Evolutionary conservation across 2,329 filamentous ascomycete species (phyloP).

Genomic region (Penicillium aurantiogriseum): DNA sequence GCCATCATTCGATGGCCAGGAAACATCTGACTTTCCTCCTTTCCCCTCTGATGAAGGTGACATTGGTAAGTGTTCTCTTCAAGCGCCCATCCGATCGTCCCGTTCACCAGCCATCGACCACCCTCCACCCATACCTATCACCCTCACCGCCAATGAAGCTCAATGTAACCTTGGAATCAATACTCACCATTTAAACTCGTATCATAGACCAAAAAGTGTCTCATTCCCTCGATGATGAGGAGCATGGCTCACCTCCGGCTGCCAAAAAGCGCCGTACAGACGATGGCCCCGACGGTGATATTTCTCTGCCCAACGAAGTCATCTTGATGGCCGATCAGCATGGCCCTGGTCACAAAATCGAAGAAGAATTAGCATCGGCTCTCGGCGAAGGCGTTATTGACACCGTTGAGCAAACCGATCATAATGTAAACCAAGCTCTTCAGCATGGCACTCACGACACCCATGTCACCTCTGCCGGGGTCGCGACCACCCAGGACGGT

Average conservation of each 20-base stretch:
- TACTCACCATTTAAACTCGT: neutral
- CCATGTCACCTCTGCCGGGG: constrained; percentile 18
- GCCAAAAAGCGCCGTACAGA: constrained; percentile 44
- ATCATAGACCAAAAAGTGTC: constrained; percentile 31
- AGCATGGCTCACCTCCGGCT: constrained; percentile 33
- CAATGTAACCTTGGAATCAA: constrained; percentile 1
- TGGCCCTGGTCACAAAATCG: constrained; percentile 34
- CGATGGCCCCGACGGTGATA: constrained; percentile 27
- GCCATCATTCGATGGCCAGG: constrained; percentile 31
- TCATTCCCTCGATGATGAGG: constrained; percentile 35
- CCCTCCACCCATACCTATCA: constrained; percentile 4
- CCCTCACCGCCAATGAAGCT: neutral
- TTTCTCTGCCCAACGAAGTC: constrained; percentile 20
- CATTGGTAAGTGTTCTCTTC: constrained; percentile 34
- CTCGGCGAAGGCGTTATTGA: constrained; percentile 32
- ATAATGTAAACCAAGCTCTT: constrained; percentile 21
- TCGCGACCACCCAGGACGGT: constrained; percentile 20
- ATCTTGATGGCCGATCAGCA: constrained; percentile 24
- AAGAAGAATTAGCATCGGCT: constrained; percentile 39
- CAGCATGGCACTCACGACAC: constrained; percentile 17
- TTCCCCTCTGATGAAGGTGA: constrained; percentile 30
- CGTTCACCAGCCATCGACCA: constrained; percentile 6
- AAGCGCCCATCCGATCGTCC: constrained; percentile 4
- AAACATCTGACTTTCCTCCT: constrained; percentile 30
- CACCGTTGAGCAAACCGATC: constrained; percentile 26